phyloP scores from a whole-genome alignment of 257 asterid genomes.

The Mentha longifolia region DNA sequence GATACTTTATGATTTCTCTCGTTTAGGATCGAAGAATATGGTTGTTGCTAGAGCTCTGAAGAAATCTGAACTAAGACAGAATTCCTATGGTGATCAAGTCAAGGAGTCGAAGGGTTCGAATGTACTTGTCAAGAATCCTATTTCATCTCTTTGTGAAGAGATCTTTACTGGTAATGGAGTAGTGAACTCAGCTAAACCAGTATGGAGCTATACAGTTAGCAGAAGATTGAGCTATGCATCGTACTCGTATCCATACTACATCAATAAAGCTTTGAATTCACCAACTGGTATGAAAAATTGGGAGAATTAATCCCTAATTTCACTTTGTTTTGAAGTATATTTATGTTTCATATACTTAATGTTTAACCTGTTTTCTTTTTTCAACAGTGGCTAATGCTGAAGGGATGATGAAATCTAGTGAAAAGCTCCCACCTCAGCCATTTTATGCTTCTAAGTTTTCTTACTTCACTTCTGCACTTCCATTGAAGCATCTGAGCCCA shows the following conservation, averaged over 20 bases:
- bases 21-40: conserved; percentile 46
- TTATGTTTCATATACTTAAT: background rate
- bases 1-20: background rate
- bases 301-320: background rate
- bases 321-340: background rate
- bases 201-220: conserved; percentile 36
- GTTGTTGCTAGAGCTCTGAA: conserved; percentile 43
- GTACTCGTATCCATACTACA: conserved; percentile 39
- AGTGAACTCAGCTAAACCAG: conserved; percentile 42
- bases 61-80: conserved; percentile 37
- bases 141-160: conserved; percentile 35
- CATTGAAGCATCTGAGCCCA: conserved; percentile 24
- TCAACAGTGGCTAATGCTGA: conserved; percentile 31
- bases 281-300: conserved; percentile 34
- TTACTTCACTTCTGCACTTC: conserved; percentile 3
- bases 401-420: conserved; percentile 34
- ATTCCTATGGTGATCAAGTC: background rate
- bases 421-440: conserved; percentile 30
- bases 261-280: conserved; percentile 40
- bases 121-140: conserved; percentile 41
- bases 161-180: conserved; percentile 41
- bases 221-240: conserved; percentile 40
- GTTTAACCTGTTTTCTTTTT: conserved; percentile 22
- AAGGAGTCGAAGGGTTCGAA: conserved; percentile 19
- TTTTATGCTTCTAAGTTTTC: conserved; percentile 27